These are phyloP conservation scores for Dioscorea alata DNA, from an alignment of 106 monocot species.

Conservation along the genomic window DNA sequence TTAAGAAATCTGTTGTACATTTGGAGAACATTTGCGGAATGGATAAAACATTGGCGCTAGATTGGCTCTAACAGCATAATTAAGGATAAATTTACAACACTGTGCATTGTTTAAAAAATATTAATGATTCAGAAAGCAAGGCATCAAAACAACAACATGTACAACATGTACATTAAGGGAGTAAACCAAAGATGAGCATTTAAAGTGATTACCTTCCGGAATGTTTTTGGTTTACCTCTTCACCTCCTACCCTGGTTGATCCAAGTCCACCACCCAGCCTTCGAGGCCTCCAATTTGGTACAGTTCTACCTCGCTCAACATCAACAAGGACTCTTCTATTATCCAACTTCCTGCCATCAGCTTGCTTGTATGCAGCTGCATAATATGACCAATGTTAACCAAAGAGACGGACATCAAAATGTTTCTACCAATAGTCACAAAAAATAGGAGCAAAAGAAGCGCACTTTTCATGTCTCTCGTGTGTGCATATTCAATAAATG, in stretches of 20 bases:
- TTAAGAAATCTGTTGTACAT: too few relatives aligned
- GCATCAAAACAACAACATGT: too few relatives aligned
- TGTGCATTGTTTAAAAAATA: too few relatives aligned
- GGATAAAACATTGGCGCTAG: too few relatives aligned
- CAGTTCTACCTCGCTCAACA: conserved; percentile 97
- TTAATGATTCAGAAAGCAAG: too few relatives aligned
- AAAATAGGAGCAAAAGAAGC: background rate
- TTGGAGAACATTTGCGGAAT: too few relatives aligned
- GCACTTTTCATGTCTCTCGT: conserved; percentile 98
- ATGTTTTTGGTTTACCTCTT: conserved; percentile 67
- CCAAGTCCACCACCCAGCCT: conserved; percentile 98
- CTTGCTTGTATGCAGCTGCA: conserved; percentile 98
- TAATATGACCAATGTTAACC: background rate
- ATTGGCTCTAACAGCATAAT: too few relatives aligned
- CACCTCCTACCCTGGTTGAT: conserved; percentile 82
- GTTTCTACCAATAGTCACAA: background rate
- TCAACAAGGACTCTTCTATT: conserved; percentile 83
- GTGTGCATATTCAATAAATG: conserved; percentile 88
- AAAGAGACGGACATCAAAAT: background rate
- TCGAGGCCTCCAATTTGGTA: conserved; percentile 93
- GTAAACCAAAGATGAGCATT: too few relatives aligned
- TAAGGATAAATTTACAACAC: too few relatives aligned
- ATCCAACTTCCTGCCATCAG: conserved; percentile 95
- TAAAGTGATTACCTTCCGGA: conserved; percentile 44
- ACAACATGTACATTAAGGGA: too few relatives aligned